Evolutionary conservation across 139 green algal genomes (phyloP).

Genomic region (Picochlorum costavermella): DNA sequence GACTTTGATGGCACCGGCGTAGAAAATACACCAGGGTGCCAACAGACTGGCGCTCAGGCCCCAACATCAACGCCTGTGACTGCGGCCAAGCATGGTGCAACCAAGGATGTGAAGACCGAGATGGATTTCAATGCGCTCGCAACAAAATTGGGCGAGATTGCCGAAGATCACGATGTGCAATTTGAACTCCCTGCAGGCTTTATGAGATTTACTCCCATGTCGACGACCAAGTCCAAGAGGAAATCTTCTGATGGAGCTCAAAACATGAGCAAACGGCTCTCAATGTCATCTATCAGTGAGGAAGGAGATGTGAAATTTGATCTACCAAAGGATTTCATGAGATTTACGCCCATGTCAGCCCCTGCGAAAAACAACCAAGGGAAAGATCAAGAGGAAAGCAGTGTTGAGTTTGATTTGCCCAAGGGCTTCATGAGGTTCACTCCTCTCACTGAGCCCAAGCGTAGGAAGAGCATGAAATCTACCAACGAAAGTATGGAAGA

Average conservation of each 20-base stretch:
- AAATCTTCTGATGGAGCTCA: not conserved
- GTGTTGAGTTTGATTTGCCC: conserved; percentile 21
- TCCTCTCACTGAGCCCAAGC: not conserved
- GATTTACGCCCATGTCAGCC: conserved; percentile 1
- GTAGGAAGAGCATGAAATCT: not conserved
- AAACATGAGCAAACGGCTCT: not conserved
- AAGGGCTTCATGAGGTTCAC: conserved; percentile 9
- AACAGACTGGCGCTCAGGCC: conserved; percentile 4
- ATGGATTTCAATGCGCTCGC: conserved; percentile 14
- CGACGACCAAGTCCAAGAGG: not conserved
- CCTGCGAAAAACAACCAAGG: not conserved
- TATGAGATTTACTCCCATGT: conserved; percentile 7
- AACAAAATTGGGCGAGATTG: conserved; percentile 18
- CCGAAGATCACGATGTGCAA: conserved; percentile 14
- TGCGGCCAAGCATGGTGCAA: too few species aligned
- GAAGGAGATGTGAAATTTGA: conserved; percentile 23
- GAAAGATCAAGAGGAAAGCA: conserved; percentile 13
- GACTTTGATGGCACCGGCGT: not conserved
- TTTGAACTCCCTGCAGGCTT: conserved; percentile 20
- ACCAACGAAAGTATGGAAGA: not conserved
- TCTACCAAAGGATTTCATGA: conserved; percentile 15
- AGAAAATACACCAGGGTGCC: not conserved
- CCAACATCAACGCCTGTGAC: conserved; percentile 21
- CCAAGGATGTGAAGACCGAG: too few species aligned
- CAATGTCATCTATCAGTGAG: not conserved